Conservation (phyloP, 345 rosid genomes). For the Populus pruinosa region DNA sequence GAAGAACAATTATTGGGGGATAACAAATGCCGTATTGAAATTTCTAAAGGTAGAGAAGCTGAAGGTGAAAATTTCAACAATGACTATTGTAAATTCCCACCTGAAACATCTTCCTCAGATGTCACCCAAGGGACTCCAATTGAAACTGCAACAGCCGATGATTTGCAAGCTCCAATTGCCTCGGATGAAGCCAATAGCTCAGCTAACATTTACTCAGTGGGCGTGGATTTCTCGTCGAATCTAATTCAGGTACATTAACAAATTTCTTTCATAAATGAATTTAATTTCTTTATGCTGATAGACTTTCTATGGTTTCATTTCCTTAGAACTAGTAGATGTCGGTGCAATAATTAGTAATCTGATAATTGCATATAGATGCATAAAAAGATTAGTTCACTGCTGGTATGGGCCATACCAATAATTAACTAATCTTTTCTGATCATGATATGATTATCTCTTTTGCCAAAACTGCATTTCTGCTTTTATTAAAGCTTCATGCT, state of each 20-base stretch:
- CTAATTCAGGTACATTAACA: constrained; percentile 38
- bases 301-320: background rate
- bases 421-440: constrained; percentile 16
- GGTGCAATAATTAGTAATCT: background rate
- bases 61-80: constrained; percentile 34
- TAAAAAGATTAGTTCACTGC: background rate
- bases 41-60: constrained; percentile 19
- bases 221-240: constrained; percentile 43
- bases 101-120: constrained; percentile 44
- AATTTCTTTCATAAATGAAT: background rate
- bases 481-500: constrained; percentile 16
- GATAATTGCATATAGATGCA: background rate
- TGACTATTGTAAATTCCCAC: constrained; percentile 26
- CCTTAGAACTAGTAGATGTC: background rate
- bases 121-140: constrained; percentile 22
- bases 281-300: background rate
- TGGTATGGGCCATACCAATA: constrained; percentile 19
- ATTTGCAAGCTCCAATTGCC: constrained; percentile 12
- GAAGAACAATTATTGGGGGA: constrained; percentile 21
- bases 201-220: constrained; percentile 21
- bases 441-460: constrained; percentile 35
- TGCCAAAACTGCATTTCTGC: constrained; percentile 25
- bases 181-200: constrained; percentile 68
- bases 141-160: constrained; percentile 6
- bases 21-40: constrained; percentile 14